These are phyloP conservation scores for Castanospermum australe DNA, from an alignment of 306 rosid species.

Conservation along the genomic window DNA sequence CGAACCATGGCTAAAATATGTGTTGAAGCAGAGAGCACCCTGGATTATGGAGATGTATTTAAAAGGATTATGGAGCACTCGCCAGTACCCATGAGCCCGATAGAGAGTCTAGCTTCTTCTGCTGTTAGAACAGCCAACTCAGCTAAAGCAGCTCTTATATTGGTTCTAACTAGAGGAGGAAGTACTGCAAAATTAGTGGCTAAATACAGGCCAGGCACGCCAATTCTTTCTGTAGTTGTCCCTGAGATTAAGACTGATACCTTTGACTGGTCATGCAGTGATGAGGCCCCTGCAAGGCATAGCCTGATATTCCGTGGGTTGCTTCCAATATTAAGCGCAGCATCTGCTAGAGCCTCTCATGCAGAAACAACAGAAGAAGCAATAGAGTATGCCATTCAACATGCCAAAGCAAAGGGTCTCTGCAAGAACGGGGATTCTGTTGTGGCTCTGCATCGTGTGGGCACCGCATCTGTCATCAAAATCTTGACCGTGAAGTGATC, in stretches of 20 bases:
- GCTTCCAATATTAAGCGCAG: constrained; percentile 66
- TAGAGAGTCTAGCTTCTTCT: constrained; percentile 75
- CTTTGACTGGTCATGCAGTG: constrained; percentile 76
- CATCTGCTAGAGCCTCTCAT: constrained; percentile 66
- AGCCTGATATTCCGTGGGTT: constrained; percentile 74
- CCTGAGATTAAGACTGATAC: constrained; percentile 69
- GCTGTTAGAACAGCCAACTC: constrained; percentile 80
- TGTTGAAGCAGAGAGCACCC: constrained; percentile 70
- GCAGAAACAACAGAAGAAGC: constrained; percentile 71
- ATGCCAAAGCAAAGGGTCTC: constrained; percentile 57
- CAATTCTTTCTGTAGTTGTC: constrained; percentile 72
- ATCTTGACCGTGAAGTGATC: constrained; percentile 72
- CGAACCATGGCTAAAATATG: constrained; percentile 74
- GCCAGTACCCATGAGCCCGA: constrained; percentile 76
- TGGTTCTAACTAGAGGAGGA: constrained; percentile 78
- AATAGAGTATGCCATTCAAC: constrained; percentile 56
- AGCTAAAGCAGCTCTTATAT: constrained; percentile 62
- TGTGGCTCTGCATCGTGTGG: constrained; percentile 71
- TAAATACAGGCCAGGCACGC: constrained; percentile 82
- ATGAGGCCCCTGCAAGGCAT: constrained; percentile 81
- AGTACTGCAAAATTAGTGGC: constrained; percentile 78
- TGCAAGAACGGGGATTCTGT: constrained; percentile 73
- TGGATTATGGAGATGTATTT: constrained; percentile 61
- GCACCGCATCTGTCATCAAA: constrained; percentile 72
- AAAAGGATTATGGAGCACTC: constrained; percentile 78